Evolutionary conservation across 2,329 filamentous ascomycete species (phyloP).

Genomic region (Aspergillus pseudonomiae): DNA sequence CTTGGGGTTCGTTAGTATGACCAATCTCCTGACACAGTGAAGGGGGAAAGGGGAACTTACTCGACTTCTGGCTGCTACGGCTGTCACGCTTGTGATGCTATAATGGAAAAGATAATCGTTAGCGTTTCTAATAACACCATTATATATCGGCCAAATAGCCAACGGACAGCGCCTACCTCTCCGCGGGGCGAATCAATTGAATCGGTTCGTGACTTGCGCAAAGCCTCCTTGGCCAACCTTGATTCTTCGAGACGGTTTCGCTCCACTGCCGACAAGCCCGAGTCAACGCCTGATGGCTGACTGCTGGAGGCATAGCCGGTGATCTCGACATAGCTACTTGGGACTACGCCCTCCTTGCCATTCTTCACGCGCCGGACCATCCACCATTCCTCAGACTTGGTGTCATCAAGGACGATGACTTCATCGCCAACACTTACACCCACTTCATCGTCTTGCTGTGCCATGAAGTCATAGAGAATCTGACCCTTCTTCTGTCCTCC

Average conservation of each 20-base stretch:
- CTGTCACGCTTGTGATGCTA: conserved; percentile 75
- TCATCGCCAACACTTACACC: conserved; percentile 89
- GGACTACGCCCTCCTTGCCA: conserved; percentile 92
- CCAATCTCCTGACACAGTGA: background rate
- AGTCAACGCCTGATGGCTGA: conserved; percentile 59
- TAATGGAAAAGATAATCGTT: conserved; percentile 60
- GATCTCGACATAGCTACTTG: conserved; percentile 92
- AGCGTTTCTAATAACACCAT: conserved; percentile 49
- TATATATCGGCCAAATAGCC: background rate
- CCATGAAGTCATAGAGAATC: conserved; percentile 93
- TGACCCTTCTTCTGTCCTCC: conserved; percentile 75
- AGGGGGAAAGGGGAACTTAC: conserved; percentile 55
- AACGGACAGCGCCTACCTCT: conserved; percentile 72
- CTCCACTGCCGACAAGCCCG: conserved; percentile 70
- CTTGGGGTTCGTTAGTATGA: conserved; percentile 46
- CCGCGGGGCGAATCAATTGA: conserved; percentile 56
- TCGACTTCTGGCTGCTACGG: conserved; percentile 70
- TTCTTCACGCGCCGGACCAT: conserved; percentile 88
- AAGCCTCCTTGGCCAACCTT: conserved; percentile 77
- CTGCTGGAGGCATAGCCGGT: conserved; percentile 64
- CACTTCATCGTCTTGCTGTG: conserved; percentile 94
- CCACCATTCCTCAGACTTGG: conserved; percentile 98
- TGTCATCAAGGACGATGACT: conserved; percentile 85
- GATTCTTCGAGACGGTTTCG: conserved; percentile 80
- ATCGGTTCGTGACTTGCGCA: conserved; percentile 63